Conservation (phyloP, 202 grass and related monocot genomes). For the Thinopyrum obtusiflorum region DNA sequence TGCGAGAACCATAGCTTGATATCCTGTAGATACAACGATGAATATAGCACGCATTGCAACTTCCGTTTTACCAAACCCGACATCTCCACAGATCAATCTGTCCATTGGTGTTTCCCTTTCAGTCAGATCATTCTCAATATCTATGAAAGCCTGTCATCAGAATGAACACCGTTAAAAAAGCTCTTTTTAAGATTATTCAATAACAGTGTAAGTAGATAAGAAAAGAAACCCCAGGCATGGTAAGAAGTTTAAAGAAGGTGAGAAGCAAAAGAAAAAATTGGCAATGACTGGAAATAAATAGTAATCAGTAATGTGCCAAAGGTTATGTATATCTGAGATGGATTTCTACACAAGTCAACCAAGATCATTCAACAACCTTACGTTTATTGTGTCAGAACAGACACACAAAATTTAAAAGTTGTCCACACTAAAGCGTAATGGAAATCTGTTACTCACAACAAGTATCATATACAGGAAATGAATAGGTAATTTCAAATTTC, state of each 20-base stretch:
- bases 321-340: not conserved
- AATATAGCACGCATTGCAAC: conserved; percentile 91
- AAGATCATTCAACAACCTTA: not conserved
- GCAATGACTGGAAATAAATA: not conserved
- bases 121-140: conserved; percentile 89
- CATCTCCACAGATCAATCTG: conserved; percentile 96
- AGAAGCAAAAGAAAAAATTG: not conserved
- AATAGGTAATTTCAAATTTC: not conserved
- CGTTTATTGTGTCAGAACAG: not conserved
- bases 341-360: not conserved
- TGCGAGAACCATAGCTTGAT: conserved; percentile 95
- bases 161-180: conserved; percentile 22
- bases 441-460: not conserved
- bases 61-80: conserved; percentile 98
- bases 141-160: conserved; percentile 89
- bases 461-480: not conserved
- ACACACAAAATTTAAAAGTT: not conserved
- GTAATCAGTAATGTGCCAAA: not conserved
- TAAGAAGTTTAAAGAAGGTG: not conserved
- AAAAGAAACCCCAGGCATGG: not conserved
- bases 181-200: not conserved
- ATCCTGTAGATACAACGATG: conserved; percentile 73
- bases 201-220: not conserved
- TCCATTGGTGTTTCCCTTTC: conserved; percentile 98
- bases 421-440: not conserved